Percentiles rank a stretch among this genome's conserved stretches.
Evolutionary conservation across 148 eudicot species (phyloP).

Genomic region (Suaeda aralocaspica): DNA sequence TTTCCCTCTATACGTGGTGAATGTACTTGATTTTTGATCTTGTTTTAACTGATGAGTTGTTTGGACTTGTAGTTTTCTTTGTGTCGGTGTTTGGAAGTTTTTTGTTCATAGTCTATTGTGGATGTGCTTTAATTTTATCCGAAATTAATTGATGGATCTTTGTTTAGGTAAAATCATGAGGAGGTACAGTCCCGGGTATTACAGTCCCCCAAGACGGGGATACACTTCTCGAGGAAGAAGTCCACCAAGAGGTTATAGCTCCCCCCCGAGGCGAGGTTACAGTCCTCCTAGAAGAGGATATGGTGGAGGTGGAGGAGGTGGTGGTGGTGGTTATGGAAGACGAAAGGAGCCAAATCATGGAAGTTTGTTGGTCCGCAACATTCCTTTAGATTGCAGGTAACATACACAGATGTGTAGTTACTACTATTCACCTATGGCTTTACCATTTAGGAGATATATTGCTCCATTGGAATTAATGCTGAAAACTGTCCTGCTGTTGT

Average conservation of each 20-base stretch:
- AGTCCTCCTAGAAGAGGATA: constrained; percentile 63
- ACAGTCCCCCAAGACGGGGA: constrained; percentile 71
- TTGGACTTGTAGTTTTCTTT: too few species aligned
- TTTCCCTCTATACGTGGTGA: background rate
- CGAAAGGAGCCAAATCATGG: constrained; percentile 54
- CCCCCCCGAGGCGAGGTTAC: constrained; percentile 50
- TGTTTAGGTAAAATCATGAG: constrained; percentile 38
- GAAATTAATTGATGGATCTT: background rate
- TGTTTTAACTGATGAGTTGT: background rate
- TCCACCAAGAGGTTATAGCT: constrained; percentile 56
- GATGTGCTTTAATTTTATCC: background rate
- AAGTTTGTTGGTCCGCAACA: constrained; percentile 68
- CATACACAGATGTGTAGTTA: background rate
- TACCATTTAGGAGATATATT: background rate
- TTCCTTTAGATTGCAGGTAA: constrained; percentile 68
- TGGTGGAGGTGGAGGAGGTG: constrained; percentile 34
- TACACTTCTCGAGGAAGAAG: constrained; percentile 58
- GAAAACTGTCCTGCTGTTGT: constrained; percentile 18
- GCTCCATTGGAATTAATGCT: background rate
- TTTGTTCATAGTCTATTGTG: background rate
- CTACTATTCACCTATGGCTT: background rate
- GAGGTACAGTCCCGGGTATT: constrained; percentile 65
- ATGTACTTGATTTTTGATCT: background rate
- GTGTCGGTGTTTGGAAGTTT: background rate
- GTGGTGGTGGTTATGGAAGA: constrained; percentile 39